Percentiles rank a stretch among this genome's conserved stretches.
phyloP scores from a whole-genome alignment of 176 grass and related monocot genomes.

The Carex scoparia region DNA sequence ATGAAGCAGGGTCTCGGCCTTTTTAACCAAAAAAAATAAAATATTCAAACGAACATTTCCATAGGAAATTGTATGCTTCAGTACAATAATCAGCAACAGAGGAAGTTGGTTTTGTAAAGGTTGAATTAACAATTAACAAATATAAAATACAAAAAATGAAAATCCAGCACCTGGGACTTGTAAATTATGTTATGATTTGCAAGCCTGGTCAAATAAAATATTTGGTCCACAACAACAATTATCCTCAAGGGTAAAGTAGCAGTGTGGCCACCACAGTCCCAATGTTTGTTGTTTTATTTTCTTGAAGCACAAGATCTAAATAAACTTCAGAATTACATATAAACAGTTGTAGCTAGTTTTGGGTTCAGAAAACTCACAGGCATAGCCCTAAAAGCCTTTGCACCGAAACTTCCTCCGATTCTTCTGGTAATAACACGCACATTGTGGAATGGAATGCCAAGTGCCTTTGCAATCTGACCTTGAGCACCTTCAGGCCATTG shows the following conservation, averaged over 20 bases:
- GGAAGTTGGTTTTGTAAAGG: neutral
- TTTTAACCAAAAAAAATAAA: no score
- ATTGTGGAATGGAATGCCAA: constrained; percentile 62
- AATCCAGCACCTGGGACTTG: neutral
- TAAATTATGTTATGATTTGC: neutral
- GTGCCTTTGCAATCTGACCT: constrained; percentile 42
- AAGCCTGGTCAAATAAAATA: neutral
- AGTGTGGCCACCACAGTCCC: neutral
- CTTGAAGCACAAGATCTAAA: neutral
- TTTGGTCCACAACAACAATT: neutral
- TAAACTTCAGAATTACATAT: neutral
- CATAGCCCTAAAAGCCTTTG: constrained; percentile 50
- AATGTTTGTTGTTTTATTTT: neutral
- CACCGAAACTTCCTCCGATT: constrained; percentile 72
- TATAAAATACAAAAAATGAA: neutral
- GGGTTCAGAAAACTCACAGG: constrained; percentile 13
- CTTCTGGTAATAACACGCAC: constrained; percentile 78
- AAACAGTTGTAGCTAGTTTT: neutral
- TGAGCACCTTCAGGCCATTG: constrained; percentile 48
- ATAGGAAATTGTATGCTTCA: neutral
- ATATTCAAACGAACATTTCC: constrained; percentile 16
- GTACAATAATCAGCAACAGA: neutral
- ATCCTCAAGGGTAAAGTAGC: neutral
- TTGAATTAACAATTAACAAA: neutral
- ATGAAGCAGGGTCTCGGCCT: no score